Base-by-base conservation (phyloP, 2,329 filamentous ascomycete species). In the Cladosporium sphaerospermum region DNA sequence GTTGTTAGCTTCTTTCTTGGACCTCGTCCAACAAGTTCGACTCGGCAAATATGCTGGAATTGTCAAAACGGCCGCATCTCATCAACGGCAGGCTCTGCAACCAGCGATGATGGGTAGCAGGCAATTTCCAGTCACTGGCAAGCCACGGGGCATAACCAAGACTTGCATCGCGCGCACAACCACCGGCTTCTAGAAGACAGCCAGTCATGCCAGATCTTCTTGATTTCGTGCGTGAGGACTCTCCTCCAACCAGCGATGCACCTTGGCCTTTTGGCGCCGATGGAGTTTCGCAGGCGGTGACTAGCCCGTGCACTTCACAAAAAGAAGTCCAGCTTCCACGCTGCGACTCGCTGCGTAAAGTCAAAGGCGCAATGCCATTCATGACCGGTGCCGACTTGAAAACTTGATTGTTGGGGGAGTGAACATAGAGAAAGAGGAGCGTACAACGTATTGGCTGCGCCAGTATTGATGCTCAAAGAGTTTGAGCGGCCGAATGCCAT, bases 391-490 rank as follows among this genome's bases (percentile, higher is more conserved):
- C 16, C 16, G 16, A 18, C 16, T 18, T 18, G 16, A 37, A n/a
- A 16, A 44, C 3, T 3, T 3, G 14, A 13, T 18, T 44, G 36
- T n/a, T 37, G 36, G 36, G 36, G 36, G 36, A 11, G 11, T 6
- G 13, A n/a, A 39, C 45, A 39, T 31, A n/a, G 39, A 40, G 32
- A 18, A 42, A 16, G 11, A 18, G 14, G 13, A 28, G 64, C 67
- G 57, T 62, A 68, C 66, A 68, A 69, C 28, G 67, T 56, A 64
- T 75, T 74, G 46, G 68, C 67, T 19, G 70, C 68, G 56, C 73
- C 73, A 16, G 79, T 81, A 61, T 81, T 82, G 61, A 81, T 74
- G 55, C 73, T 77, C 63, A 81, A 68, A 54, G 73, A 74, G 61
- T 76, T 75, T 19, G 73, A 75, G 44, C 74, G 69, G 42, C 73